Evolutionary conservation across 2,329 filamentous ascomycete species (phyloP).

Genomic region (Colletotrichum sublineola): DNA sequence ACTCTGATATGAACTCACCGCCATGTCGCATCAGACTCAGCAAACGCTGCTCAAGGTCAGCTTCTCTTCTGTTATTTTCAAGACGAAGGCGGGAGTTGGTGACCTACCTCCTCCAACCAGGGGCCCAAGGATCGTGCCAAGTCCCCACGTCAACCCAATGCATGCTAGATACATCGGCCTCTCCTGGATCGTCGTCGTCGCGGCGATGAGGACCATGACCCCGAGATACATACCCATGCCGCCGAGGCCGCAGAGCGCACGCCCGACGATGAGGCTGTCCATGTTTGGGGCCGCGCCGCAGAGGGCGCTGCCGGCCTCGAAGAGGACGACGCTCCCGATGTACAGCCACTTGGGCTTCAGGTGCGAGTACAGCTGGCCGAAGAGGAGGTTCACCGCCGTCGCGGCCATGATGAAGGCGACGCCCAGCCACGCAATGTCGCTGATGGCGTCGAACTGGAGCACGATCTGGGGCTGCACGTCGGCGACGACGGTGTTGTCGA

Average conservation of each 20-base stretch:
- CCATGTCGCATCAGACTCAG: conserved; percentile 56
- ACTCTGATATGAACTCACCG: conserved; percentile 39
- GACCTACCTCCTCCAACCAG: conserved; percentile 52
- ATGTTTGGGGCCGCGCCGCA: conserved; percentile 57
- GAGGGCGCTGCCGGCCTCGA: conserved; percentile 55
- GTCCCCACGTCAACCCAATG: conserved; percentile 55
- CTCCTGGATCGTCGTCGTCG: conserved; percentile 36
- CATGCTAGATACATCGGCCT: conserved; percentile 41
- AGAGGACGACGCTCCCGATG: conserved; percentile 50
- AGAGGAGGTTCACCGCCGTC: conserved; percentile 27
- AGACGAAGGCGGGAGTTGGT: no score
- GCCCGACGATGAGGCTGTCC: conserved; percentile 59
- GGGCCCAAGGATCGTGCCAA: conserved; percentile 59
- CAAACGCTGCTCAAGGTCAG: conserved; percentile 48
- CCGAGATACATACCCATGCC: conserved; percentile 46
- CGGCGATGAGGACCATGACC: conserved; percentile 30
- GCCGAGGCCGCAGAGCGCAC: conserved; percentile 57
- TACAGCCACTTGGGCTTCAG: conserved; percentile 52
- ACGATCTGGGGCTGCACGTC: conserved; percentile 58
- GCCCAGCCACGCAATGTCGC: conserved; percentile 56
- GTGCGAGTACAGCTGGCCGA: conserved; percentile 48
- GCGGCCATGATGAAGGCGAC: conserved; percentile 47
- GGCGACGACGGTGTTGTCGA: conserved; percentile 61
- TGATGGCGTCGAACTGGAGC: conserved; percentile 50
- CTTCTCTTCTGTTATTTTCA: background rate